Evolutionary conservation across 306 rosid genomes (phyloP), one percentile per base, ranked within the genome.

Genomic region (Fagus crenata): DNA sequence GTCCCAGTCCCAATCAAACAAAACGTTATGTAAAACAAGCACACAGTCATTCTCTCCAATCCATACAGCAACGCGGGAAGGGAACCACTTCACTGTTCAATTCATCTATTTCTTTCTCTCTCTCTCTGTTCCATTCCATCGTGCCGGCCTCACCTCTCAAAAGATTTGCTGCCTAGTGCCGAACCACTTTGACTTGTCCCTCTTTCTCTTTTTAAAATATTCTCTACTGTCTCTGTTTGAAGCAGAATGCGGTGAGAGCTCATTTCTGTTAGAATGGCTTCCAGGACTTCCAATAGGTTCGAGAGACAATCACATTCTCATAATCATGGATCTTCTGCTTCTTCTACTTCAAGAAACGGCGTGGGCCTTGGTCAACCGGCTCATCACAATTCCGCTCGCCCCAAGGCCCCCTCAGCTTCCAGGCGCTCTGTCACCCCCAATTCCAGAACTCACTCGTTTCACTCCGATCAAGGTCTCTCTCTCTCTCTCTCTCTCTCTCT

Each of bases 341-440:
- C 49, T 59, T 13, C 70, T n/a, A 6, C 69, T 14, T 59, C 35
- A n/a, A 74, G 37, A 60, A 75, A 22, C 64, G 78, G 61, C 4
- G 67, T 67, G 63, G 72, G 82, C 59, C 72, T 40, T 55, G 73
- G 69, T 39, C 86, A 78, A 43, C 51, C 51, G 51, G 67, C 76
- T 14, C 78, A 33, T 18, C 77, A 81, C 4, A 61, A 12, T 54
- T 75, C 85, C 13, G 64, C 12, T 77, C 89, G 91, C 43, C 2
- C 83, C 0, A 86, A 79, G 60, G 78, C 78, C 18, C 79, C 75
- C 22, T 74, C 91, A 11, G 14, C 77, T 63, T 71, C 91, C 31
- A 74, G 88, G 69, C 89, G 90, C 78, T 81, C 85, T 64, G 81
- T 86, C 75, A 77, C 82, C 63, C 87, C 90, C 6, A 80, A 69